Evolutionary conservation across 495 filamentous ascomycete genomes (phyloP).

Genomic region (Aspergillus mulundensis): DNA sequence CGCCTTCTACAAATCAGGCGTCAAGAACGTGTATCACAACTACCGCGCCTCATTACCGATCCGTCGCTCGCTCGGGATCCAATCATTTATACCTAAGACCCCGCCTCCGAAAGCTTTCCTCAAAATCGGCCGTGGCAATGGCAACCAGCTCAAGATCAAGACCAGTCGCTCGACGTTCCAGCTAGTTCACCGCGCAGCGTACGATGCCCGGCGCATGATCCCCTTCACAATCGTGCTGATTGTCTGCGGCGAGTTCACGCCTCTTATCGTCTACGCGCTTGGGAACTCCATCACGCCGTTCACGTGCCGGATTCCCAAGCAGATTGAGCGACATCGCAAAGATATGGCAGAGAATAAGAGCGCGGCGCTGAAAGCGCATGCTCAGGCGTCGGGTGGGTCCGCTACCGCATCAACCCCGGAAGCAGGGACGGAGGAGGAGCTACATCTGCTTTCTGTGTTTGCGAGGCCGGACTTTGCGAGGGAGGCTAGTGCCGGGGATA

Average conservation of each 20-base stretch:
- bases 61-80: conserved; percentile 27
- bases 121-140: neutral
- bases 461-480: conserved; percentile 19
- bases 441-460: conserved; percentile 25
- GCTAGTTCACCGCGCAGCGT: conserved; percentile 56
- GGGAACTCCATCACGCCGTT: conserved; percentile 66
- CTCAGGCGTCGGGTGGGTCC: conserved; percentile 12
- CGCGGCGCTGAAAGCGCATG: conserved; percentile 22
- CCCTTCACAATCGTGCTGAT: conserved; percentile 68
- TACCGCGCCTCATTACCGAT: conserved; percentile 39
- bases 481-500: conserved; percentile 18
- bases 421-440: conserved; percentile 22
- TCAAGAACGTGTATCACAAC: conserved; percentile 63
- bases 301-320: conserved; percentile 75
- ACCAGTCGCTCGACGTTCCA: conserved; percentile 61
- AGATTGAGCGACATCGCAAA: conserved; percentile 55
- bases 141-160: neutral
- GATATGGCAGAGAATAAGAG: conserved; percentile 43
- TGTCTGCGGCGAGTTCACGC: conserved; percentile 80
- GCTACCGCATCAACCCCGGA: neutral
- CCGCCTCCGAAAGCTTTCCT: conserved; percentile 23
- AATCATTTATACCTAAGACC: conserved; percentile 31
- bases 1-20: conserved; percentile 82
- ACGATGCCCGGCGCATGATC: conserved; percentile 72
- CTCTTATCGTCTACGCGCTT: conserved; percentile 65